Conservation (phyloP, 345 rosid species). For the Firmiana major region DNA sequence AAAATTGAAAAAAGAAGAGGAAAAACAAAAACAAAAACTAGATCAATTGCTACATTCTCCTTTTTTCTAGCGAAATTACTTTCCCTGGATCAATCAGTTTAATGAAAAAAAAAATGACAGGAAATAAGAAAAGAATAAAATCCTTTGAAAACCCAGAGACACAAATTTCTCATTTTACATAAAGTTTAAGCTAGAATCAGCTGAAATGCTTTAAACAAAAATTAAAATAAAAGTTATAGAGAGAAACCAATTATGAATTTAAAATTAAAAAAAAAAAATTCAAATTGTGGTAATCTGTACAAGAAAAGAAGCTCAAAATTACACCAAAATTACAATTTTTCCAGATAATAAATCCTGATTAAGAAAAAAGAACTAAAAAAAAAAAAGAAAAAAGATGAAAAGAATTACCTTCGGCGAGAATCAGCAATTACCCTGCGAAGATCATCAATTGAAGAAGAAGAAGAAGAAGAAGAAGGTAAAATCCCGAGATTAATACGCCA, state of each 20-base stretch:
- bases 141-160: slow-evolving; percentile 15
- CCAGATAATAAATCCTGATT: neutral
- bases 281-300: neutral
- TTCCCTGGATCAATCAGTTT: neutral
- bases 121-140: neutral
- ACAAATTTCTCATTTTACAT: neutral
- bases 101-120: neutral
- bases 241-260: neutral
- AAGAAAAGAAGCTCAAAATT: slow-evolving; percentile 5
- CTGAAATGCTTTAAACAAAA: neutral
- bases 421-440: slow-evolving; percentile 83
- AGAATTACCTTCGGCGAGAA: slow-evolving; percentile 68
- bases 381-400: neutral
- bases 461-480: slow-evolving; percentile 56
- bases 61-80: neutral
- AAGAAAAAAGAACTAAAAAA: neutral
- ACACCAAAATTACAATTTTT: neutral
- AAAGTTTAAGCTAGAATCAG: neutral
- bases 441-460: slow-evolving; percentile 60
- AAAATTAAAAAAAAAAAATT: neutral
- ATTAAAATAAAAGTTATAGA: too few relatives aligned
- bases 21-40: neutral
- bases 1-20: neutral
- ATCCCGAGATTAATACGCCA: slow-evolving; percentile 93
- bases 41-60: neutral